phyloP scores from a whole-genome alignment of 2,329 filamentous ascomycete genomes.

The Rhynchosporium agropyri region DNA sequence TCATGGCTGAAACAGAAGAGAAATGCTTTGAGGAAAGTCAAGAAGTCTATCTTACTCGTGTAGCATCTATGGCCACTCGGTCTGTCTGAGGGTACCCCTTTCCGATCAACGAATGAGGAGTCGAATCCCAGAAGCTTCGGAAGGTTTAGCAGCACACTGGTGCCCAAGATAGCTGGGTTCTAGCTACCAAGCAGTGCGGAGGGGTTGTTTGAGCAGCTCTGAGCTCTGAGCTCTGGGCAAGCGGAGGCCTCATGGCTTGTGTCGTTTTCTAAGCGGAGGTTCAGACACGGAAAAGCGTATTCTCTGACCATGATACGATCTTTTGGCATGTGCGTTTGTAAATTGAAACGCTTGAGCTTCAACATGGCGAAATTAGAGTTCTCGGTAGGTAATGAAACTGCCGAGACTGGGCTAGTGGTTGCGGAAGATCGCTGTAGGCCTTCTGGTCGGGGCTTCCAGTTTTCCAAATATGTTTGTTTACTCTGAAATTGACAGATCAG shows the following conservation, averaged over 20 bases:
- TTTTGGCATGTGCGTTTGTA: slow-evolving; percentile 8
- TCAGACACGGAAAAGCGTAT: slow-evolving; percentile 6
- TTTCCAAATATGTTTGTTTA: too few species aligned
- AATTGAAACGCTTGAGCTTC: slow-evolving; percentile 10
- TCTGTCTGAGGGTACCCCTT: neutral
- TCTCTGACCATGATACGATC: slow-evolving; percentile 7
- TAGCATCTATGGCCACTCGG: neutral
- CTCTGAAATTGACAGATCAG: too few species aligned
- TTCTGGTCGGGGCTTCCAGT: neutral
- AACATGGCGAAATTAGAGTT: slow-evolving; percentile 11
- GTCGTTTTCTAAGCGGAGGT: neutral
- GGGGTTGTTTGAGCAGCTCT: neutral
- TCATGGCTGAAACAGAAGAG: slow-evolving; percentile 5
- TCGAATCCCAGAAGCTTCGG: neutral
- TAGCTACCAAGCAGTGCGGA: neutral
- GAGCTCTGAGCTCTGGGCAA: neutral
- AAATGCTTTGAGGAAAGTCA: slow-evolving; percentile 12
- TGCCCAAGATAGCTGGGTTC: slow-evolving; percentile 9
- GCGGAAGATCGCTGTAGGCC: slow-evolving; percentile 10
- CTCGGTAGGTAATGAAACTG: slow-evolving; percentile 8
- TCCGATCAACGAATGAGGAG: neutral
- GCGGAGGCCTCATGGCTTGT: slow-evolving; percentile 5
- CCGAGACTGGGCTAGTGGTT: slow-evolving; percentile 5
- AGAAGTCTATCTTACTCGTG: slow-evolving; percentile 10
- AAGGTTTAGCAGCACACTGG: neutral